Conservation (phyloP, 176 grass and related monocot genomes). For the Hyparrhenia diplandra region DNA sequence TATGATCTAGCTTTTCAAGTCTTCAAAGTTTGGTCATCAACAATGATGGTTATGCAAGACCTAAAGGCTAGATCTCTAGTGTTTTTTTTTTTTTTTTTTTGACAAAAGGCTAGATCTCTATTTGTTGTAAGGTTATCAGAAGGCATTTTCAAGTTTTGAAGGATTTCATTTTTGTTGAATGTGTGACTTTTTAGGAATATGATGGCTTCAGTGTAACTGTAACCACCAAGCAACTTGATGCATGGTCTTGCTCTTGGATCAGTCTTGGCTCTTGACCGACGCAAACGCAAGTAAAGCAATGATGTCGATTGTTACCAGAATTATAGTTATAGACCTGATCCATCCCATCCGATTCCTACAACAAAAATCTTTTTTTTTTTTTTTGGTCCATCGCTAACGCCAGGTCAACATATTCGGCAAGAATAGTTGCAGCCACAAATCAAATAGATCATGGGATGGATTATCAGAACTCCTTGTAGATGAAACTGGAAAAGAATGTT, state of each 20-base stretch:
- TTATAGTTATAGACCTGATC: neutral
- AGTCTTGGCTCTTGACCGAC: constrained; percentile 29
- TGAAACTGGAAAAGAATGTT: neutral
- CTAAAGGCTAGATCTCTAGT: too few relatives aligned
- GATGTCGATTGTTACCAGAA: neutral
- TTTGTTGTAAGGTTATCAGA: too few relatives aligned
- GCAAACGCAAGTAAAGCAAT: neutral
- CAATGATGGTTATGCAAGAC: too few relatives aligned
- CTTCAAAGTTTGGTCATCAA: too few relatives aligned
- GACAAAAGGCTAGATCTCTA: too few relatives aligned
- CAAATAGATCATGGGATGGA: neutral
- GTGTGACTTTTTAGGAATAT: too few relatives aligned
- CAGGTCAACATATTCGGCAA: neutral
- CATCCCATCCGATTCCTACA: neutral
- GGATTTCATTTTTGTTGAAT: too few relatives aligned
- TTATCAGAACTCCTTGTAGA: neutral
- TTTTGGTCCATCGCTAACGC: too few relatives aligned
- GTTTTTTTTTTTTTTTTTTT: too few relatives aligned
- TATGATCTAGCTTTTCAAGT: too few relatives aligned
- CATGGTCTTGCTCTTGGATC: neutral
- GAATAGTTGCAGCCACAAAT: neutral
- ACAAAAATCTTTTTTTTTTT: too few relatives aligned
- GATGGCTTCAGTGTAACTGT: constrained; percentile 25
- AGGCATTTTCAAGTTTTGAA: too few relatives aligned
- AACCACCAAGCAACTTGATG: neutral